Conservation (phyloP, 306 rosid genomes). For the Cyamopsis tetragonoloba region DNA sequence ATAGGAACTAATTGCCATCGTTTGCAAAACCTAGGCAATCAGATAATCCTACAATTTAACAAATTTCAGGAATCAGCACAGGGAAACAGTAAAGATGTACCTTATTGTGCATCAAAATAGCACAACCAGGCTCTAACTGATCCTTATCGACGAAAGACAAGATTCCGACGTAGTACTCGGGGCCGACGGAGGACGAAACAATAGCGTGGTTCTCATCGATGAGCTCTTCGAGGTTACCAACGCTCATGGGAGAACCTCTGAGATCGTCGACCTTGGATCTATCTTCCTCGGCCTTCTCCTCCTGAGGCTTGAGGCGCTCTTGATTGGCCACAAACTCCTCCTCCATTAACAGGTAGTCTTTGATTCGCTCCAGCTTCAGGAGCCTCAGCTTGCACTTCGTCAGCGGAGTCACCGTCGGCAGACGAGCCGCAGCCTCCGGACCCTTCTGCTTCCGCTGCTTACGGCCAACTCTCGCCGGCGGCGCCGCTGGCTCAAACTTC, state of each 20-base stretch:
- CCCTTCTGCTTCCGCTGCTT: conserved; percentile 94
- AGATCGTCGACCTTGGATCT: conserved; percentile 98
- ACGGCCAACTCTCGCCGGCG: conserved; percentile 86
- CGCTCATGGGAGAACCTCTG: conserved; percentile 96
- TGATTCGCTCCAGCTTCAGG: conserved; percentile 79
- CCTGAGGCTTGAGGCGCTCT: conserved; percentile 92
- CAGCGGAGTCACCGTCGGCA: conserved; percentile 77
- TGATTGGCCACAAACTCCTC: conserved; percentile 92
- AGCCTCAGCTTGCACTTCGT: conserved; percentile 86
- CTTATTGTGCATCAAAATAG: conserved; percentile 98
- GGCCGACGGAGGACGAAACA: conserved; percentile 94
- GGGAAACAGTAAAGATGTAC: conserved; percentile 27
- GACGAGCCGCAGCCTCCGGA: conserved; percentile 82
- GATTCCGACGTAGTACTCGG: conserved; percentile 92
- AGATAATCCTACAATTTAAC: neutral
- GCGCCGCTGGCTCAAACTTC: conserved; percentile 90
- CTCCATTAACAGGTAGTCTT: conserved; percentile 92
- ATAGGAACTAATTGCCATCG: too few species aligned
- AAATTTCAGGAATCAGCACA: neutral
- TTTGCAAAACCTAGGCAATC: too few species aligned
- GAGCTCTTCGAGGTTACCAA: conserved; percentile 91
- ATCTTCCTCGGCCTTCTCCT: conserved; percentile 95
- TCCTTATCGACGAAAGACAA: conserved; percentile 96
- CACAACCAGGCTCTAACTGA: conserved; percentile 96
- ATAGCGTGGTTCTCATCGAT: conserved; percentile 97